Conservation (phyloP, 2,329 filamentous ascomycete species). For the Magnaporthiopsis poae region DNA sequence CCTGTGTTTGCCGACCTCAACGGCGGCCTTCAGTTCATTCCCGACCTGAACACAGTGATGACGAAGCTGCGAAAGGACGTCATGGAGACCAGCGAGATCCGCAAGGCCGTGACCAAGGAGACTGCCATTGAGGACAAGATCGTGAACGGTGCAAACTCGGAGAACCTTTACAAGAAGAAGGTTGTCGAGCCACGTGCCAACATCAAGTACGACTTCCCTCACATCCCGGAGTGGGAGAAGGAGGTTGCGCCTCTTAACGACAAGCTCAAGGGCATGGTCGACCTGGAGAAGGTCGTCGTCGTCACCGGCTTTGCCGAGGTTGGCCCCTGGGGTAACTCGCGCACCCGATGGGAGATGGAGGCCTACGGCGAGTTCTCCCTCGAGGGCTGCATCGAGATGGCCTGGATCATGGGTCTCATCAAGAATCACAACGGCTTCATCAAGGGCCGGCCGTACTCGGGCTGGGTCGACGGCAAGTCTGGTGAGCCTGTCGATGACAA, state of each 20-base stretch:
- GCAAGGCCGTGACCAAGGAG: slow-evolving; percentile 88
- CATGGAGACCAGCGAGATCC: slow-evolving; percentile 87
- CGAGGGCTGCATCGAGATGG: slow-evolving; percentile 97
- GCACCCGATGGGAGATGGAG: slow-evolving; percentile 99
- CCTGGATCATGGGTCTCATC: slow-evolving; percentile 99
- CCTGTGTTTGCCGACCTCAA: slow-evolving; percentile 96
- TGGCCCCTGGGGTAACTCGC: slow-evolving; percentile 95
- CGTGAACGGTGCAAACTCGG: slow-evolving; percentile 85
- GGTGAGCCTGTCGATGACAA: slow-evolving; percentile 95
- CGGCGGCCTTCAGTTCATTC: slow-evolving; percentile 93
- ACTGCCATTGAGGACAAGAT: slow-evolving; percentile 94
- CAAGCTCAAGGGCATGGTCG: slow-evolving; percentile 91
- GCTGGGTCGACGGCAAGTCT: slow-evolving; percentile 91
- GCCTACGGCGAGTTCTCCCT: slow-evolving; percentile 92
- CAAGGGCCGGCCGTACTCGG: slow-evolving; percentile 92
- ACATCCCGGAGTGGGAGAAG: slow-evolving; percentile 79
- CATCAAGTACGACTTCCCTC: slow-evolving; percentile 93
- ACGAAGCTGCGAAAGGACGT: slow-evolving; percentile 86
- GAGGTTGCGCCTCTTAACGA: slow-evolving; percentile 83
- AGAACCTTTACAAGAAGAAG: slow-evolving; percentile 89
- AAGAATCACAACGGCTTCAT: slow-evolving; percentile 95
- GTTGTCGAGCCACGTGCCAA: slow-evolving; percentile 89
- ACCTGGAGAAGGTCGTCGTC: slow-evolving; percentile 94
- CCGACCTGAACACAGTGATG: slow-evolving; percentile 90
- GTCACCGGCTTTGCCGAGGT: slow-evolving; percentile 94